Evolutionary conservation across 345 rosid species (phyloP).

Genomic region (Garcia nutans): DNA sequence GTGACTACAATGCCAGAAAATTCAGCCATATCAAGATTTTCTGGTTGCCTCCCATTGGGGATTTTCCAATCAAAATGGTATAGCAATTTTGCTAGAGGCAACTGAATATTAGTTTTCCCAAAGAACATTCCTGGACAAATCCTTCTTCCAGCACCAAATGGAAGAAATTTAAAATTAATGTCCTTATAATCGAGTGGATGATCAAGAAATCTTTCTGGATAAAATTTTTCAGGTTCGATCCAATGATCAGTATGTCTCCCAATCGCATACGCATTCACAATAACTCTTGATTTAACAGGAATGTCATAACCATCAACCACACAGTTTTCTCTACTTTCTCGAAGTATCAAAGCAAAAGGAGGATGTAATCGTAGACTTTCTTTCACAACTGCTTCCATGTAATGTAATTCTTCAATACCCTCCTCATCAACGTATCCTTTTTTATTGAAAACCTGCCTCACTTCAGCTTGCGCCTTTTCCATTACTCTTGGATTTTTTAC

Average conservation of each 20-base stretch:
- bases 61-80: not conserved
- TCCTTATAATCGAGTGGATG: not conserved
- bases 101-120: not conserved
- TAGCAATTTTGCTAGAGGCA: not conserved
- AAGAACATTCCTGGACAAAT: not conserved
- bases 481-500: not conserved
- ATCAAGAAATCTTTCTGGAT: not conserved
- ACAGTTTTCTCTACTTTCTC: not conserved
- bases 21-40: not conserved
- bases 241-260: not conserved
- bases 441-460: not conserved
- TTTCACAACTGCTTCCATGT: not conserved
- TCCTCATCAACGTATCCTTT: not conserved
- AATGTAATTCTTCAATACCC: not conserved
- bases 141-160: not conserved
- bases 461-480: not conserved
- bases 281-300: not conserved
- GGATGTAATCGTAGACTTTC: not conserved
- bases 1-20: not conserved
- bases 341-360: not conserved
- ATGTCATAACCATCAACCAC: not conserved
- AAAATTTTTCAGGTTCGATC: not conserved
- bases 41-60: not conserved
- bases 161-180: not conserved
- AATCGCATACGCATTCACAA: not conserved